phyloP scores from a whole-genome alignment of 2,329 filamentous ascomycete genomes.

The Colletotrichum musae region DNA sequence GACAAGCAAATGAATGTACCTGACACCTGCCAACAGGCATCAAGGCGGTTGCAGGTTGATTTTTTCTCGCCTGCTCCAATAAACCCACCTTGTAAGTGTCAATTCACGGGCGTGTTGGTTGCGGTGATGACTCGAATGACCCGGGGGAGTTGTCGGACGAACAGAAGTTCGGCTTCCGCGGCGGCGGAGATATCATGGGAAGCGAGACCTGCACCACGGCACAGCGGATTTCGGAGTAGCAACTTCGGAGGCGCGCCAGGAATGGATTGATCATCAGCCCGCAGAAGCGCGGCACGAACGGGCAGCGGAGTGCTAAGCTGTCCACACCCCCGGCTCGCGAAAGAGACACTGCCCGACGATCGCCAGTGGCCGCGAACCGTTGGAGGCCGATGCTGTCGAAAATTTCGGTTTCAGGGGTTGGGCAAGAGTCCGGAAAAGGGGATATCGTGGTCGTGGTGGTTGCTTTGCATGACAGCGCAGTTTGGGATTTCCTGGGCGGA shows the following conservation, averaged over 20 bases:
- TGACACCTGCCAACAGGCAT: constrained; percentile 25
- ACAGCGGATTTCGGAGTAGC: constrained; percentile 17
- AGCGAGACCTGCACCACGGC: constrained; percentile 11
- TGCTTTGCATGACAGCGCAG: constrained; percentile 22
- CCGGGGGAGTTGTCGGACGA: constrained; percentile 18
- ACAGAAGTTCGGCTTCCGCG: constrained; percentile 28
- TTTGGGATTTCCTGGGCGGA: constrained; percentile 19
- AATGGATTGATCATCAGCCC: constrained; percentile 24
- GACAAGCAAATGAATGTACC: not conserved
- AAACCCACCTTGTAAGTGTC: constrained; percentile 2
- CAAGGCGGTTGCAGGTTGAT: not conserved
- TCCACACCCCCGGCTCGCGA: constrained; percentile 12
- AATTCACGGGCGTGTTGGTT: not conserved
- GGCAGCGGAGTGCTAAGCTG: constrained; percentile 25
- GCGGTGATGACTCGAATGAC: constrained; percentile 13
- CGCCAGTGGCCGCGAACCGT: constrained; percentile 20
- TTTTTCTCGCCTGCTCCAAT: not conserved
- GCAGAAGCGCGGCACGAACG: constrained; percentile 8
- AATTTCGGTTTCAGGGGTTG: constrained; percentile 33
- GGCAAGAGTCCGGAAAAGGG: constrained; percentile 33
- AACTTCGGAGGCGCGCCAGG: constrained; percentile 16
- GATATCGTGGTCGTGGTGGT: constrained; percentile 19
- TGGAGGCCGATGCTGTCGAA: constrained; percentile 9
- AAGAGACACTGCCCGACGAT: constrained; percentile 17
- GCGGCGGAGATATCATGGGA: constrained; percentile 5